These are phyloP conservation scores for Rehmannia glutinosa DNA, from an alignment of 257 asterid genomes.

Conservation along the genomic window DNA sequence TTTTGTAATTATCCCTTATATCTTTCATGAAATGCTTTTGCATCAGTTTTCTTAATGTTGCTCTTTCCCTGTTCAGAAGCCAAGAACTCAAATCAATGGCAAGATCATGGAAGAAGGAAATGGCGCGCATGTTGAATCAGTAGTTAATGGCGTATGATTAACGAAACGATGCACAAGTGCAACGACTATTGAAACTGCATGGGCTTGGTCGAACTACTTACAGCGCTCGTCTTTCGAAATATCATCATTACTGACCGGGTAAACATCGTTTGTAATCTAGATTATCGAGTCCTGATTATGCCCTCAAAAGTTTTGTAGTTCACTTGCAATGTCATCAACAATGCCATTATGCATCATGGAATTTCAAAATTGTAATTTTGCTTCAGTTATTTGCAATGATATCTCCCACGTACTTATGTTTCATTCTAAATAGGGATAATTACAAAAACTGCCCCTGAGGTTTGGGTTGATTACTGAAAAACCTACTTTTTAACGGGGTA, in stretches of 20 bases:
- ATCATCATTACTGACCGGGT: too few species aligned
- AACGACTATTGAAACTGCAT: neutral
- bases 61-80: constrained; percentile 32
- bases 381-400: neutral
- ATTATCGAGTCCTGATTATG: too few species aligned
- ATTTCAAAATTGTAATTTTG: neutral
- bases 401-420: too few species aligned
- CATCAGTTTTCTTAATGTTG: neutral
- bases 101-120: constrained; percentile 43
- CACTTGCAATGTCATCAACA: constrained; percentile 7
- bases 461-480: too few species aligned
- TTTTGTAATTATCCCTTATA: too few species aligned
- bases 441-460: too few species aligned
- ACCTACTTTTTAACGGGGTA: too few species aligned
- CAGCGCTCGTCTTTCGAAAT: too few species aligned
- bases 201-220: neutral
- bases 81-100: constrained; percentile 48
- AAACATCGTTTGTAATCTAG: too few species aligned
- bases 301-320: constrained; percentile 13
- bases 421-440: too few species aligned
- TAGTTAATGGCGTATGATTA: constrained; percentile 25
- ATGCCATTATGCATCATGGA: constrained; percentile 24
- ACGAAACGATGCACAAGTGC: neutral
- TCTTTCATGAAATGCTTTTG: neutral
- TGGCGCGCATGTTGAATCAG: constrained; percentile 35